Evolutionary conservation across 2,329 filamentous ascomycete genomes (phyloP).

Genomic region (Bipolaris cookei): DNA sequence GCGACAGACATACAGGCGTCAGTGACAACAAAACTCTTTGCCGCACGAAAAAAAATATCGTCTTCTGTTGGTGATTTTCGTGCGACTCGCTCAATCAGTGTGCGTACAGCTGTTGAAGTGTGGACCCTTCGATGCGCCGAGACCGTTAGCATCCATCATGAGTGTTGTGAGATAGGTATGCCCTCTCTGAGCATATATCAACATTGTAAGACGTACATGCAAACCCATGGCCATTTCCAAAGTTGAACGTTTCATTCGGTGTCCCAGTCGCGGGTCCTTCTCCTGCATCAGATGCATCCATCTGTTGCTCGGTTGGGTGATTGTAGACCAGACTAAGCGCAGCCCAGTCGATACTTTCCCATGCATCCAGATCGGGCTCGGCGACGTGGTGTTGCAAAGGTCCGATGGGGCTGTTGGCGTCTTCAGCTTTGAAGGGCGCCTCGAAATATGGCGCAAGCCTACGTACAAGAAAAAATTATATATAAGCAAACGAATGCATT

Average conservation of each 20-base stretch:
- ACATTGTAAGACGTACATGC: slow-evolving; percentile 8
- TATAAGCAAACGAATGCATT: slow-evolving; percentile 42
- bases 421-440: slow-evolving; percentile 22
- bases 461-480: slow-evolving; percentile 30
- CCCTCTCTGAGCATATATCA: neutral
- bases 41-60: neutral
- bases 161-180: neutral
- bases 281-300: neutral
- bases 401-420: slow-evolving; percentile 31
- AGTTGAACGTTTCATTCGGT: neutral
- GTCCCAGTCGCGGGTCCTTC: neutral
- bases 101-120: slow-evolving; percentile 25
- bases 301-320: neutral
- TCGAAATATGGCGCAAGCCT: slow-evolving; percentile 41
- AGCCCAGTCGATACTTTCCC: slow-evolving; percentile 44
- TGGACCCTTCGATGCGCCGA: slow-evolving; percentile 23
- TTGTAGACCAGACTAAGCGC: slow-evolving; percentile 20
- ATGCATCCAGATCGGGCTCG: slow-evolving; percentile 37
- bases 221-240: slow-evolving; percentile 24
- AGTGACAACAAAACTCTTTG: neutral
- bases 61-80: neutral
- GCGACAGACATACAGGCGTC: neutral
- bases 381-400: slow-evolving; percentile 41
- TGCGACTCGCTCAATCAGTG: slow-evolving; percentile 15
- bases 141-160: slow-evolving; percentile 28